phyloP scores from a whole-genome alignment of 345 rosid genomes.

The Populus nigra region DNA sequence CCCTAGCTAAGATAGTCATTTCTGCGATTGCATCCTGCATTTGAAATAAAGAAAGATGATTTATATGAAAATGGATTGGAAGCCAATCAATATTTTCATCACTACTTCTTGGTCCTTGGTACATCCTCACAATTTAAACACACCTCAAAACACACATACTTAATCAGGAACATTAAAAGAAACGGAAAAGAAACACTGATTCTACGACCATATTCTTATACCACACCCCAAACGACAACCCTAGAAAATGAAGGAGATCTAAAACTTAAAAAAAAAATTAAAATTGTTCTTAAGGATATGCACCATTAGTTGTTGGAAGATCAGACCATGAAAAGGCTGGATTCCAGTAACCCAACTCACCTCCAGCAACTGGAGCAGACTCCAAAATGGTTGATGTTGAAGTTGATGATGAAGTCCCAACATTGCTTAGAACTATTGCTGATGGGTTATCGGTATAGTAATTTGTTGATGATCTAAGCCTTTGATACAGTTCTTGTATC shows the following conservation, averaged over 20 bases:
- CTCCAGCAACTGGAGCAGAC: constrained; percentile 45
- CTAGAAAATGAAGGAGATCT: constrained; percentile 9
- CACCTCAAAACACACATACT: constrained; percentile 33
- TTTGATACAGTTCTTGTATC: constrained; percentile 58
- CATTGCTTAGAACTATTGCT: constrained; percentile 33
- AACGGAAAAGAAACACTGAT: constrained; percentile 4
- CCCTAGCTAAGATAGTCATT: not conserved
- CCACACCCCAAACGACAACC: constrained; percentile 37
- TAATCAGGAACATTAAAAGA: not conserved
- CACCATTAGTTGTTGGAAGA: constrained; percentile 64
- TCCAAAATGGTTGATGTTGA: constrained; percentile 40
- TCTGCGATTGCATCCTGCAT: not conserved
- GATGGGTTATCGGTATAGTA: constrained; percentile 25
- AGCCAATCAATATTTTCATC: constrained; percentile 12
- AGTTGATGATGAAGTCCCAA: constrained; percentile 34
- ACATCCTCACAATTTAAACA: constrained; percentile 37
- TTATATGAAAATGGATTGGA: not conserved
- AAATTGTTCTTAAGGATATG: constrained; percentile 44
- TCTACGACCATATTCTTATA: constrained; percentile 33
- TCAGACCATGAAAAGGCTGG: constrained; percentile 59
- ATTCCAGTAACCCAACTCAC: constrained; percentile 56
- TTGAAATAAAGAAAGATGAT: not conserved
- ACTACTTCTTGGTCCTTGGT: constrained; percentile 21
- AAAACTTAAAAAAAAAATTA: not conserved
- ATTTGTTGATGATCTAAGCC: constrained; percentile 43